Evolutionary conservation across 108 stramenopile genomes (phyloP).

Genomic region (Epithemia pelagica): DNA sequence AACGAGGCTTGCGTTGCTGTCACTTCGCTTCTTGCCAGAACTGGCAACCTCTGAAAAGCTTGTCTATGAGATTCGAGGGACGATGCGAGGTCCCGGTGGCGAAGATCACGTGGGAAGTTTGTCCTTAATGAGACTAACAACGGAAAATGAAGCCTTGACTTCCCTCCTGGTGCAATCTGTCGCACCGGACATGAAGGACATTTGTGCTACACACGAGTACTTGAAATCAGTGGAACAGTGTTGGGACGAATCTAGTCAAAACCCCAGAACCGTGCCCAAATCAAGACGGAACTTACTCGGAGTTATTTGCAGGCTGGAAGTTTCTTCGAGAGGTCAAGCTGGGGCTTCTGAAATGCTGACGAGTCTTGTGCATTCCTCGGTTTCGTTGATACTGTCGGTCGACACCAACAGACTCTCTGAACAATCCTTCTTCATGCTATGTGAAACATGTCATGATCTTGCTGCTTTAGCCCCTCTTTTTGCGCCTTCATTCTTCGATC

Average conservation of each 20-base stretch:
- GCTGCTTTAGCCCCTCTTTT: conserved; percentile 51
- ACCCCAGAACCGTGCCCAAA: conserved; percentile 51
- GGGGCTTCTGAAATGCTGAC: conserved; percentile 20
- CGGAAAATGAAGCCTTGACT: conserved; percentile 43
- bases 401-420: conserved; percentile 12
- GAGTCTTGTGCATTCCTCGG: conserved; percentile 18
- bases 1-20: conserved; percentile 9
- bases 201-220: conserved; percentile 37
- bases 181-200: conserved; percentile 26
- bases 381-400: neutral
- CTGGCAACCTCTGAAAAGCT: conserved; percentile 58
- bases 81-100: conserved; percentile 78
- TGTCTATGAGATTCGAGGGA: conserved; percentile 69
- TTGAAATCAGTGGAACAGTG: conserved; percentile 50
- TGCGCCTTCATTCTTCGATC: conserved; percentile 18
- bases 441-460: conserved; percentile 56
- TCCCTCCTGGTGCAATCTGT: conserved; percentile 23
- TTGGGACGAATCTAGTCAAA: conserved; percentile 36
- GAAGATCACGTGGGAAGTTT: conserved; percentile 51
- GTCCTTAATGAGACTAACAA: conserved; percentile 54
- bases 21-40: conserved; percentile 55
- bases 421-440: conserved; percentile 16
- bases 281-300: conserved; percentile 63
- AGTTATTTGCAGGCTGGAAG: conserved; percentile 42
- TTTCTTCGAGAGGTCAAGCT: conserved; percentile 18